Evolutionary conservation across 768 basidiomycete species (phyloP), one percentile per base, ranked within the genome.

Genomic region (Tylopilus subfusipes): DNA sequence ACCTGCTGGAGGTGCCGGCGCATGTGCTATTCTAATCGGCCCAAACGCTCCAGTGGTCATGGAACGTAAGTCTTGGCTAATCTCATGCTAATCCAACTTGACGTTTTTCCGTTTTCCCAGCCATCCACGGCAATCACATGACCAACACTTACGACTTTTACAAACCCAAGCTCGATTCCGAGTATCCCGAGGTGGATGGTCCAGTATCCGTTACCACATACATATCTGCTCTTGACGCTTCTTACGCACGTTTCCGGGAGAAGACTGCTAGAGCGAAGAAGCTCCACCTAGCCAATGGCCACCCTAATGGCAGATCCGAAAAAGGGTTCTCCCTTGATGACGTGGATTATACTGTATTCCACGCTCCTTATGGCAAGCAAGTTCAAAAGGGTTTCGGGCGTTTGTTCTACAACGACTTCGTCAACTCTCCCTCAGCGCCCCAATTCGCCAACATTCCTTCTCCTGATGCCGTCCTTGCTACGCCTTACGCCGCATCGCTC

Each of bases 81-180:
- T 42, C 47, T 25, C 42, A 40, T 50, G 16, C 18, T 52, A 38
- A 40, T 39, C 11, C 8, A n/a, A 29, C 33, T 19, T 68, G 47
- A 63, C 43, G 16, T 42, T 39, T 6, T 27, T n/a, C n/a, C n/a
- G n/a, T 55, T 52, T 54, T 68, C 39, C 10, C 69, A 98, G 96
- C 96, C 63, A 81, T 93, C 60, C 97, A 98, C 73, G 96, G 95
- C 24, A 93, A 86, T 48, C 91, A 94, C 78, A 98, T 98, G 90
- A 88, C 88, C 57, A 96, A 99, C 78, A 92, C 88, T 0, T 98
- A 96, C 73, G 97, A 99, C 75, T 98, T 98, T 73, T 99, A 97
- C 86, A 99, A 99, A 78, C 97, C 97, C 45, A 86, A 92, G 63
- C 85, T 98, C 21, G 85, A 88, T 52, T 95, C 93, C 21, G 93